These are phyloP conservation scores for Blastocystis sp. DNA, from an alignment of 352 stramenopile species.

Conservation along the genomic window DNA sequence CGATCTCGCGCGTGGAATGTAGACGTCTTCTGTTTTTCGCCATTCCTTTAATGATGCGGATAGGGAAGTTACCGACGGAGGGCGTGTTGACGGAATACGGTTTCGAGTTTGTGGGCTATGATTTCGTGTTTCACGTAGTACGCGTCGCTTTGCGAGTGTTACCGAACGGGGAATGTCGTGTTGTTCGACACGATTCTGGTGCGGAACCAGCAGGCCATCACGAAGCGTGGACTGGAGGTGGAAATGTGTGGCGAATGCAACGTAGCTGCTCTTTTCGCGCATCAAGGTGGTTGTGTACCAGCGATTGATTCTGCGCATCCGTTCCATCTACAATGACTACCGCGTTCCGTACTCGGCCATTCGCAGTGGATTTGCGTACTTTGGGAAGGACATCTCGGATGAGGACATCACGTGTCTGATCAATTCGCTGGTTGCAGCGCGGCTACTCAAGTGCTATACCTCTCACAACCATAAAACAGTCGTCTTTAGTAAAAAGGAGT, in stretches of 20 bases:
- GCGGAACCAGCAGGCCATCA: neutral
- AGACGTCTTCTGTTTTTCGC: constrained; percentile 7
- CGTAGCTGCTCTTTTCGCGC: neutral
- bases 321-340: neutral
- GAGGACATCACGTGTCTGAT: constrained; percentile 1
- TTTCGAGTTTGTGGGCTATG: neutral
- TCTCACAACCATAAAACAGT: neutral
- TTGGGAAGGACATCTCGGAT: neutral
- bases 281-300: neutral
- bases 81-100: neutral
- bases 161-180: neutral
- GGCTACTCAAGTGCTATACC: constrained; percentile 27
- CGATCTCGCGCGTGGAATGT: neutral
- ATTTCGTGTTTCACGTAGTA: neutral
- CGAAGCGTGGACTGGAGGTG: neutral
- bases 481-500: neutral
- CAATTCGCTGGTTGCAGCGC: neutral
- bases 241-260: neutral
- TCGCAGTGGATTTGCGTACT: neutral
- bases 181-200: neutral
- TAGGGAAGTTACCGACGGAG: neutral
- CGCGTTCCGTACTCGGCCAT: neutral
- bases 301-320: neutral
- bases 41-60: neutral
- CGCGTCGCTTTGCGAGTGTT: neutral